These are phyloP conservation scores for Fusarium chlamydosporum DNA, from an alignment of 2,329 filamentous ascomycete species.

Conservation along the genomic window DNA sequence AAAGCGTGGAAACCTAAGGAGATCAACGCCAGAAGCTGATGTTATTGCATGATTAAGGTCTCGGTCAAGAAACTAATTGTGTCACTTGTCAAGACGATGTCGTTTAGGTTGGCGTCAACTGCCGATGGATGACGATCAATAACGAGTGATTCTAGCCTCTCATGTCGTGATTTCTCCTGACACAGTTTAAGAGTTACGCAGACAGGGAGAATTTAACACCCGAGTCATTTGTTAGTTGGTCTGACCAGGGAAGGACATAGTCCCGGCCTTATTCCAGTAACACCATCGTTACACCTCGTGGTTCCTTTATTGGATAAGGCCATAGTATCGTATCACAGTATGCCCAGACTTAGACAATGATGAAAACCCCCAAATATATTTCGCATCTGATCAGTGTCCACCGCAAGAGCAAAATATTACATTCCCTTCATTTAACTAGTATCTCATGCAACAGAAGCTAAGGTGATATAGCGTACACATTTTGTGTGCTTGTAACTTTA, in stretches of 20 bases:
- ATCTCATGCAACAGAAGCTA: not conserved
- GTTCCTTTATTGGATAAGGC: not conserved
- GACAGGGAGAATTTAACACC: not conserved
- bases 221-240: not conserved
- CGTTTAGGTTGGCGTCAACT: constrained; percentile 15
- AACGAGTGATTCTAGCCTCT: constrained; percentile 11
- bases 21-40: constrained; percentile 16
- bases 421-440: not conserved
- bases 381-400: not conserved
- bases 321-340: not conserved
- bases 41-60: constrained; percentile 31
- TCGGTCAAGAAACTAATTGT: constrained; percentile 18
- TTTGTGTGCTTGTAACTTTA: not conserved
- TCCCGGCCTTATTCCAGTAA: not conserved
- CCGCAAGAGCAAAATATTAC: not conserved
- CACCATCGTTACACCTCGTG: not conserved
- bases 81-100: constrained; percentile 22
- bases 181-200: not conserved
- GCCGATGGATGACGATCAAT: not conserved
- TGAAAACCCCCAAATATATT: not conserved
- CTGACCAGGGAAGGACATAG: not conserved
- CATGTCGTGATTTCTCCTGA: constrained; percentile 5
- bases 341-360: not conserved
- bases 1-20: constrained; percentile 2
- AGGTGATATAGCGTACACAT: not conserved